phyloP scores from a whole-genome alignment of 148 eudicot genomes.

The Heliosperma pusillum region DNA sequence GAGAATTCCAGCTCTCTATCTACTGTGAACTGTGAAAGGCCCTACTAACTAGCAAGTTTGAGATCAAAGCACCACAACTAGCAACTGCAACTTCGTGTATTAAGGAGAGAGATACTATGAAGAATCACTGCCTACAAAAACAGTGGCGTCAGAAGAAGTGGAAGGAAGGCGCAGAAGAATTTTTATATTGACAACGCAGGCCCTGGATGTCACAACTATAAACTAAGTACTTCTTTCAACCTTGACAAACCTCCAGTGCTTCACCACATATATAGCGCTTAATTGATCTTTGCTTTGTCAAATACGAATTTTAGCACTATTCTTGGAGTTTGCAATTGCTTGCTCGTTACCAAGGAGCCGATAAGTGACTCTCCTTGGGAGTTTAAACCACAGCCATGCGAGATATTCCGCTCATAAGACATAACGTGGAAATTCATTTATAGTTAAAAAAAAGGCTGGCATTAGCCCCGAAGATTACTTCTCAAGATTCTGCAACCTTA shows the following conservation, averaged over 20 bases:
- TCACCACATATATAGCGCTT: background rate
- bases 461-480: background rate
- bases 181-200: background rate
- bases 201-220: background rate
- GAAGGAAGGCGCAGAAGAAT: background rate
- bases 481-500: background rate
- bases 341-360: background rate
- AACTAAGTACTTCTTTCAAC: background rate
- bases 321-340: background rate
- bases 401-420: background rate
- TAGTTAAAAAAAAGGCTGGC: background rate
- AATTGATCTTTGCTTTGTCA: background rate
- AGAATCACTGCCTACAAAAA: background rate
- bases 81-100: background rate
- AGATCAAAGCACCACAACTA: background rate
- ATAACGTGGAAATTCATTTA: background rate
- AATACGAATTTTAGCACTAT: background rate
- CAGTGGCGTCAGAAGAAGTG: background rate
- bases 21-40: background rate
- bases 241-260: background rate
- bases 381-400: background rate
- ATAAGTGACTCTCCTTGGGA: background rate
- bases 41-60: background rate
- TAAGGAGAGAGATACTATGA: background rate
- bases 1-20: background rate